Evolutionary conservation across 1,284 basidiomycete species (phyloP), one percentile per base, ranked within the genome.

Genomic region (Microbotryum silenes-acaulis): DNA sequence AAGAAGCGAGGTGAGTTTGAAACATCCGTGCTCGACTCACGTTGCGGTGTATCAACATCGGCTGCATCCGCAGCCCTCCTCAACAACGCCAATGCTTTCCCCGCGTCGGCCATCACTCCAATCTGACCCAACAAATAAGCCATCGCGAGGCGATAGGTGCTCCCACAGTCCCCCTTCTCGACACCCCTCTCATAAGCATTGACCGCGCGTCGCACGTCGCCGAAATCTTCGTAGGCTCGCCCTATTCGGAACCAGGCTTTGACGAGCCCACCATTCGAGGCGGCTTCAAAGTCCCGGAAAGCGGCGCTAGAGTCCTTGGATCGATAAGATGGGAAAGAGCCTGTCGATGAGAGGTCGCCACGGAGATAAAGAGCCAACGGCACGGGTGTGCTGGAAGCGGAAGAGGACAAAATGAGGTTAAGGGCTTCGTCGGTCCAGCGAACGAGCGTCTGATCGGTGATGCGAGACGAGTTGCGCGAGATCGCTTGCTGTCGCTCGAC

Each of bases 241-340:
- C 91, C 92, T 3, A 96, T 82, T 51, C 86, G 81, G 77, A 91
- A 96, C 92, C 92, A 97, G 0, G 87, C 87, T 27, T 81, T 77
- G 12, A 79, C 76, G 67, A 83, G 85, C 0, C 90, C 90, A 2
- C 79, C 81, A 45, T 87, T 80, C 1, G 90, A 90, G 1, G 88
- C 83, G 3, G 78, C 76, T 73, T 93, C 91, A 72, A 90, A 94
- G 73, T 77, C 74, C 89, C 90, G 73, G 77, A 97, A 97, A 2
- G 93, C 91, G 4, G 81, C 75, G 20, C 88, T 81, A 6, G 87
- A 85, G 71, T 89, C 89, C 64, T 52, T 88, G 66, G 64, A 81
- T 77, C 37, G 82, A 67, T 65, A 78, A 46, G 63, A 72, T 1
- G 78, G 77, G 70, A 79, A 79, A 4, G 76, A 73, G 33, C 90